Base-by-base conservation (phyloP, 2,329 filamentous ascomycete genomes). In the Phialophora verrucosa region DNA sequence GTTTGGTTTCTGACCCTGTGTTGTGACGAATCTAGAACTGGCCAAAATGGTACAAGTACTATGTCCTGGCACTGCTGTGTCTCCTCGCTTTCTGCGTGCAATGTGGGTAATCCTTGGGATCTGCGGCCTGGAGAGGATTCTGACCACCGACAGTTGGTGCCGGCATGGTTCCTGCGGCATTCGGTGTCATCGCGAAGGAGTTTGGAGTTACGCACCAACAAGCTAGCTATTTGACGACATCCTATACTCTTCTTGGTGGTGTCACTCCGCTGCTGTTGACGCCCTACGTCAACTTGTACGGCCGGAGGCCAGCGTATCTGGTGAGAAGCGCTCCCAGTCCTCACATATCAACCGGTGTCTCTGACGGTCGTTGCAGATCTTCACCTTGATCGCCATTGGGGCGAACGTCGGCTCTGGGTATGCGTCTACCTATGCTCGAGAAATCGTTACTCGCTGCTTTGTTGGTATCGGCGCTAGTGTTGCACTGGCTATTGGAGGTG, bases 1-100 rank as follows among this genome's bases (percentile, higher is more conserved):
- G 2, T 10, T 5, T 29, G 25, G 25, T 4, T 4, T 20, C 35
- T 59, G 56, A 59, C 38, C 11, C 2, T 3, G 12, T 20, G 0
- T 10, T 4, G 6, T 49, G 44, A 5, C 17, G 11, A 17, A 7
- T 27, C 35, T 29, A 59, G 56, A 59, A 59, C 14, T 59, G 56
- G 56, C 56, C 56, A 6, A 59, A 44, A 25, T 59, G 56, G 56
- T 59, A 59, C 56, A 59, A 59, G 17, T 59, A 59, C 56, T 59
- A 59, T 17, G 56, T 59, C 35, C 56, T 59, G 2, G 20, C 23
- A 8, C 23, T 59, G 23, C 38, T 59, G 25, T 59, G 56, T 59
- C 56, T 59, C 23, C 56, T 59, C 25, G 56, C 56, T 31, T 59
- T 59, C 56, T 59, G 56, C 4, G 56, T 59, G 11, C 56, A 59